These are phyloP conservation scores for Candida albicans DNA, from an alignment of 1,139 yeast genomes.

Conservation along the genomic window DNA sequence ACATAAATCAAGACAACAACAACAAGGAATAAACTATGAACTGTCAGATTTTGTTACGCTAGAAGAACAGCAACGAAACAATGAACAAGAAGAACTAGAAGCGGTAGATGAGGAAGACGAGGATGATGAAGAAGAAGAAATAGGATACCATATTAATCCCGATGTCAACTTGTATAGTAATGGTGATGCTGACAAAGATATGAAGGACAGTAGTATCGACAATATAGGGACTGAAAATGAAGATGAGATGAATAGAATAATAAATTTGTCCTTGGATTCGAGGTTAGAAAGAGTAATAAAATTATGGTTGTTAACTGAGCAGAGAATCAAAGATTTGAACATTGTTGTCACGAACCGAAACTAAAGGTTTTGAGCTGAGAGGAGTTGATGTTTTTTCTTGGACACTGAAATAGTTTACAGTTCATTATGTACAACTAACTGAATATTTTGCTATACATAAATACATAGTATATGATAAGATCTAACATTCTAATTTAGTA, in stretches of 20 bases:
- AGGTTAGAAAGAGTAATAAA: conserved; percentile 56
- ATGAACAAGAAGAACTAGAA: conserved; percentile 7
- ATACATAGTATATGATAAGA: no score
- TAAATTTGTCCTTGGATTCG: conserved; percentile 38
- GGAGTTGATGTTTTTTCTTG: no score
- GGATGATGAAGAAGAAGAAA: conserved; percentile 10
- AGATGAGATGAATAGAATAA: conserved; percentile 27
- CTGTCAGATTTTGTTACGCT: no score
- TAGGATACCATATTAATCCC: conserved; percentile 12
- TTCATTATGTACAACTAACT: no score
- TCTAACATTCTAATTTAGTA: no score
- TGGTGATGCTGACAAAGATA: neutral
- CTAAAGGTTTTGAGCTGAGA: no score
- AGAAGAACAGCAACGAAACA: neutral
- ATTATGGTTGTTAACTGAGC: conserved; percentile 63
- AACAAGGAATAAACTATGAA: neutral
- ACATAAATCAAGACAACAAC: conserved; percentile 4
- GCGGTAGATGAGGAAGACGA: conserved; percentile 12
- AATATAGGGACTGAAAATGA: conserved; percentile 19
- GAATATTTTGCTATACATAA: no score
- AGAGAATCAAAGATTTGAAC: conserved; percentile 42
- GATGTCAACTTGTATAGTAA: conserved; percentile 1
- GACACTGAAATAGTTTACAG: no score
- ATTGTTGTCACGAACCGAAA: conserved; percentile 21
- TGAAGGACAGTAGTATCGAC: neutral